Percentiles rank a stretch among this genome's conserved stretches.
These are phyloP conservation scores for Saccharomyces hybrid DNA, from an alignment of 1,139 yeast species.

Conservation along the genomic window DNA sequence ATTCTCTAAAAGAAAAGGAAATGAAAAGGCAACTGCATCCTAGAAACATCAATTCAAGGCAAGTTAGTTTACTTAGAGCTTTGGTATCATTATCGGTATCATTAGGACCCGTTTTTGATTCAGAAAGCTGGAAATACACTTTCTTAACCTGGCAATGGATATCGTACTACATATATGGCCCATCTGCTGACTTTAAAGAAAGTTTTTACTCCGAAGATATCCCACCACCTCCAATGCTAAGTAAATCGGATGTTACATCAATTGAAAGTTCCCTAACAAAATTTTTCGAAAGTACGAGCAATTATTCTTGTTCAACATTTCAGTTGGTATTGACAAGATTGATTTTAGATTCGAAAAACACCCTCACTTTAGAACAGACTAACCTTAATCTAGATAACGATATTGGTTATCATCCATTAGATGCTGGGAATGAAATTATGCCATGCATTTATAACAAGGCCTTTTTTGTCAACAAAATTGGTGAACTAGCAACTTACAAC, in stretches of 20 bases:
- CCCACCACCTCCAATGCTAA: slow-evolving; percentile 32
- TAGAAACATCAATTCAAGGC: slow-evolving; percentile 36
- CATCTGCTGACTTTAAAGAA: slow-evolving; percentile 38
- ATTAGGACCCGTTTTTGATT: slow-evolving; percentile 59
- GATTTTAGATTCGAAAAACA: slow-evolving; percentile 36
- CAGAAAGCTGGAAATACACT: slow-evolving; percentile 57
- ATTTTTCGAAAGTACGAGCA: slow-evolving; percentile 52
- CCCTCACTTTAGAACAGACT: slow-evolving; percentile 19
- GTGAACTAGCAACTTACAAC: slow-evolving; percentile 44
- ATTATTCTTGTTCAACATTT: slow-evolving; percentile 46
- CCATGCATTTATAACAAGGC: slow-evolving; percentile 33
- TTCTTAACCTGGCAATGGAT: slow-evolving; percentile 73
- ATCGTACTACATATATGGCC: slow-evolving; percentile 54
- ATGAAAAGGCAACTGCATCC: slow-evolving; percentile 10
- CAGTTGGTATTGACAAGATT: slow-evolving; percentile 39
- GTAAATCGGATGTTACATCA: slow-evolving; percentile 41
- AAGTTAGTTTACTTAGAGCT: slow-evolving; percentile 72
- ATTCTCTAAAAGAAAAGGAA: neutral
- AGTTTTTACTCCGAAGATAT: slow-evolving; percentile 30
- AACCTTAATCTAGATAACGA: slow-evolving; percentile 9
- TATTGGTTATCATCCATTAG: slow-evolving; percentile 9
- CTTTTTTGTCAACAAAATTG: slow-evolving; percentile 33
- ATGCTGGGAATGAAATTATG: slow-evolving; percentile 7
- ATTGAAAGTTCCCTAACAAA: slow-evolving; percentile 50
- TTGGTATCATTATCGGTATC: slow-evolving; percentile 68